Evolutionary conservation across 2,329 filamentous ascomycete species (phyloP).

Genomic region (Sporothrix pseudoabietina): DNA sequence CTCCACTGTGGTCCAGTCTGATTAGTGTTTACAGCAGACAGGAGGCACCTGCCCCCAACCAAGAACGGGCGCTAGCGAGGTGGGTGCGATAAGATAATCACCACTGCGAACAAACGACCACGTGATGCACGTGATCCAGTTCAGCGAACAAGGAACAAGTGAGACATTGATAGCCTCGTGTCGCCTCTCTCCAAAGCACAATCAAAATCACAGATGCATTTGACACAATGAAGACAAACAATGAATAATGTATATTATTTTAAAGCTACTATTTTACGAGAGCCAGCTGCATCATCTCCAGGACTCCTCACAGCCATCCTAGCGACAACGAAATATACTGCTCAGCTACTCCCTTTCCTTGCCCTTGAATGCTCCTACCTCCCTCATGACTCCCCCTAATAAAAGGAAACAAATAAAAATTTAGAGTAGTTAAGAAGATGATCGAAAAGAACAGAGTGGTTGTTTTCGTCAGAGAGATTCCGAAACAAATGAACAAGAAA

Average conservation of each 20-base stretch:
- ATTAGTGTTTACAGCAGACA: conserved; percentile 16
- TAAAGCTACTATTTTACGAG: background rate
- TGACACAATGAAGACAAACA: background rate
- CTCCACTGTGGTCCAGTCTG: conserved; percentile 7
- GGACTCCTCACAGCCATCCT: background rate
- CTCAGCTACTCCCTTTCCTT: background rate
- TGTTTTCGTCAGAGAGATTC: background rate
- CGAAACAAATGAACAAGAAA: background rate
- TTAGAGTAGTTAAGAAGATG: background rate
- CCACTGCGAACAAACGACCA: background rate
- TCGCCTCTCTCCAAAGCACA: background rate
- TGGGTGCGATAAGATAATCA: conserved; percentile 7
- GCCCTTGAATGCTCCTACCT: background rate
- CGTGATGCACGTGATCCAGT: background rate
- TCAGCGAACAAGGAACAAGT: background rate
- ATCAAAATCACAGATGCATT: background rate
- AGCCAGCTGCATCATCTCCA: background rate
- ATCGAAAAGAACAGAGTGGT: background rate
- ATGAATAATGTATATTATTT: conserved; percentile 2
- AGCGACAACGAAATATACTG: background rate
- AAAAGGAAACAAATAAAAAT: background rate
- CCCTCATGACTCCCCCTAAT: background rate
- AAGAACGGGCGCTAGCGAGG: background rate
- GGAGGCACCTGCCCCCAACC: conserved; percentile 11
- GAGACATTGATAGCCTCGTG: background rate